phyloP scores from a whole-genome alignment of 2,329 filamentous ascomycete genomes.

The Huntiella abstrusa region DNA sequence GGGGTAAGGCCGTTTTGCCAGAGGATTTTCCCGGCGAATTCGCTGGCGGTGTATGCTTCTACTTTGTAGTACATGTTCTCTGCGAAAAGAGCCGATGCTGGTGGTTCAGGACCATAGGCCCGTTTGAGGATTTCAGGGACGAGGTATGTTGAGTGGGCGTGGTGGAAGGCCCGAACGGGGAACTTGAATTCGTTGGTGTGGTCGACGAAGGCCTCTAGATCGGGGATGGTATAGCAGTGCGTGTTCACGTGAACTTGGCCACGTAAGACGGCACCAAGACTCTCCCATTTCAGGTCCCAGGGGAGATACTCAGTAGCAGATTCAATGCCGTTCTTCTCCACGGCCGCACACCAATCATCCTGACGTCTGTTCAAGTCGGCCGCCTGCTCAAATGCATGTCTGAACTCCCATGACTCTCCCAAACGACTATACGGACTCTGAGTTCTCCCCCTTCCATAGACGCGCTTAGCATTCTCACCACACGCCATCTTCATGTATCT shows the following conservation, averaged over 20 bases:
- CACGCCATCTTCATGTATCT: slow-evolving; percentile 64
- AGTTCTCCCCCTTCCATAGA: slow-evolving; percentile 36
- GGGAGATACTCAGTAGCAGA: slow-evolving; percentile 39
- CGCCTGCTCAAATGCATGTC: slow-evolving; percentile 48
- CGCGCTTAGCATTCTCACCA: slow-evolving; percentile 47
- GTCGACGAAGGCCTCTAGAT: slow-evolving; percentile 49
- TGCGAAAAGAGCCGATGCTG: slow-evolving; percentile 46
- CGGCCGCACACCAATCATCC: slow-evolving; percentile 48
- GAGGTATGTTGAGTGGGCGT: slow-evolving; percentile 47
- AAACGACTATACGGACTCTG: slow-evolving; percentile 39
- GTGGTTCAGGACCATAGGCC: slow-evolving; percentile 32
- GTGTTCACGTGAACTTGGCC: slow-evolving; percentile 52
- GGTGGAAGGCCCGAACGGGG: slow-evolving; percentile 46
- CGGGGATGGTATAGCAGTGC: slow-evolving; percentile 52
- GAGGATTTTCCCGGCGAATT: slow-evolving; percentile 46
- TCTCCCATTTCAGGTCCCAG: slow-evolving; percentile 43
- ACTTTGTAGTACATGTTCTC: slow-evolving; percentile 58
- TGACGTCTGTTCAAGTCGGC: slow-evolving; percentile 36
- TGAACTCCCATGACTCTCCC: slow-evolving; percentile 51
- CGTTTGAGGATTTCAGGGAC: slow-evolving; percentile 46
- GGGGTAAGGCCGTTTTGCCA: slow-evolving; percentile 46
- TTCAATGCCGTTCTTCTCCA: slow-evolving; percentile 29
- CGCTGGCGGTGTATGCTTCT: slow-evolving; percentile 44
- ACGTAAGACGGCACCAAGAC: slow-evolving; percentile 40
- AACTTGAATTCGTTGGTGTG: slow-evolving; percentile 58